A percentile compares a stretch with the other conserved stretches of the same genome.
These are phyloP conservation scores for Ajuga reptans DNA, from an alignment of 305 asterid species.

Conservation along the genomic window DNA sequence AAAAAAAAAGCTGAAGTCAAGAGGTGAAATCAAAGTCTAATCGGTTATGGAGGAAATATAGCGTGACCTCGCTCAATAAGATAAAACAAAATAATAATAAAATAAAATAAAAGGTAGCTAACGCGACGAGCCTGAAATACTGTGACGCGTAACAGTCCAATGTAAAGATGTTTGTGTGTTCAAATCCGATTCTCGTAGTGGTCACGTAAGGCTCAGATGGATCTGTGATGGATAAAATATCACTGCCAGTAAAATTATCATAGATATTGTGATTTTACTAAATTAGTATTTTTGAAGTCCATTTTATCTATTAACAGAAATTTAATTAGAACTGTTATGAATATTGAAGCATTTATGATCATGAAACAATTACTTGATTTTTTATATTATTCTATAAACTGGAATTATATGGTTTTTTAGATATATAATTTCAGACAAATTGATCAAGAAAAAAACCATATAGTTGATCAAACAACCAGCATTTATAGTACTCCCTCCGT, in stretches of 20 bases:
- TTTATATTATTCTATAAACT: too few species aligned
- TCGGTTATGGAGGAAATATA: not conserved
- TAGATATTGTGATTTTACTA: not conserved
- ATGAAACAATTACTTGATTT: too few species aligned
- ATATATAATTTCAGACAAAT: too few species aligned
- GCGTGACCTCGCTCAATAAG: too few species aligned
- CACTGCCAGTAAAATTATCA: not conserved
- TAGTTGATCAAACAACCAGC: too few species aligned
- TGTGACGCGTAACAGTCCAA: slow-evolving; percentile 1
- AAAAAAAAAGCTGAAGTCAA: slow-evolving; percentile 32
- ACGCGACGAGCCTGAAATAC: not conserved
- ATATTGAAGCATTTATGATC: too few species aligned
- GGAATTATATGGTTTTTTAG: too few species aligned
- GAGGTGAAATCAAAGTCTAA: slow-evolving; percentile 16
- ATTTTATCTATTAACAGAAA: not conserved
- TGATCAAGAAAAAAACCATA: too few species aligned
- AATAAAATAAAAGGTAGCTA: not conserved
- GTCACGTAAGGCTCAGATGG: not conserved
- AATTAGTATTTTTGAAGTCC: not conserved
- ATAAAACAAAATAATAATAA: too few species aligned
- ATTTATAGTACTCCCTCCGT: too few species aligned
- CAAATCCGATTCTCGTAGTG: not conserved
- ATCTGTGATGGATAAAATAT: not conserved
- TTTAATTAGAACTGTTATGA: too few species aligned
- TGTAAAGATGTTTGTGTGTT: not conserved